These are phyloP conservation scores for Amaranthus tricolor DNA, from an alignment of 179 eudicot species.

Conservation along the genomic window DNA sequence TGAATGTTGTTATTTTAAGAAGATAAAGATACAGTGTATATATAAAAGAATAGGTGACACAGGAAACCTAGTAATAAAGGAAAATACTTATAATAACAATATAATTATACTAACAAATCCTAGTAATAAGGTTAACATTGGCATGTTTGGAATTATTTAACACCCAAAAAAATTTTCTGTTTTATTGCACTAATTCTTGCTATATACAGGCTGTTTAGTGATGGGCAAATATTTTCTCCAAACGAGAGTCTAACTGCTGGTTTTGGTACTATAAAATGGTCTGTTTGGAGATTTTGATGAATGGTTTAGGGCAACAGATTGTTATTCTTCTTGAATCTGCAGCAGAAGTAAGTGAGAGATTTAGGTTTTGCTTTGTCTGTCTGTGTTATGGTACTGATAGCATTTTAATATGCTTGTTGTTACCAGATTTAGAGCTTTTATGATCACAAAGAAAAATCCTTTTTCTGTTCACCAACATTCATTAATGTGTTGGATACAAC, in stretches of 20 bases:
- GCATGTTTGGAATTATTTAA: constrained; percentile 35
- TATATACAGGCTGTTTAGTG: constrained; percentile 25
- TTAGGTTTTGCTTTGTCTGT: constrained; percentile 31
- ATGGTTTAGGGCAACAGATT: neutral
- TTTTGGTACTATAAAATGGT: neutral
- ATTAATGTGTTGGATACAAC: neutral
- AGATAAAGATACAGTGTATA: no score
- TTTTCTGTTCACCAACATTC: no score
- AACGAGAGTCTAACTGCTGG: no score
- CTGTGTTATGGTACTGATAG: neutral
- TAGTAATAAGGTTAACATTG: no score
- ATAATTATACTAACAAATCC: no score
- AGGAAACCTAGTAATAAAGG: no score
- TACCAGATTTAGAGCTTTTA: constrained; percentile 17
- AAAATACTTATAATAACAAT: no score
- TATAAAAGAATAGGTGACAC: no score
- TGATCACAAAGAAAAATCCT: constrained; percentile 10
- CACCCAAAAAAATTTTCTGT: neutral
- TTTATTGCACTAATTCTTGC: constrained; percentile 8
- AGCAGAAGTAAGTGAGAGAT: constrained; percentile 25
- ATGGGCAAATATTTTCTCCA: constrained; percentile 24
- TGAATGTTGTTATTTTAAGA: no score
- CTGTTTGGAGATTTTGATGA: constrained; percentile 10
- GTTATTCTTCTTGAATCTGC: constrained; percentile 4
- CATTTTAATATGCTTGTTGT: neutral